phyloP scores from a whole-genome alignment of 2,329 filamentous ascomycete genomes.

The Ascocoryne sarcoides region DNA sequence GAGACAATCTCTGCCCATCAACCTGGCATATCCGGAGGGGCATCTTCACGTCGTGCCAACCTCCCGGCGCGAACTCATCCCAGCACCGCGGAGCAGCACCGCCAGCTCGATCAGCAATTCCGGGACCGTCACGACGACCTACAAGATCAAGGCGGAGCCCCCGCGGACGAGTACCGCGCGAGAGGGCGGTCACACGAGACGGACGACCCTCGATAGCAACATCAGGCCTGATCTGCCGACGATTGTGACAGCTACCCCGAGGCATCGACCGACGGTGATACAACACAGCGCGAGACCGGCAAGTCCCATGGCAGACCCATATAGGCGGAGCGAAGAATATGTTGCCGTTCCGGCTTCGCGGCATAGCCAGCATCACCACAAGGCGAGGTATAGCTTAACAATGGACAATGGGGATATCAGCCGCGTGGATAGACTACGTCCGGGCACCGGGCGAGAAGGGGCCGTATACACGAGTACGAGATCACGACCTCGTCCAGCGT shows the following conservation, averaged over 20 bases:
- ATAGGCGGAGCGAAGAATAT: constrained; percentile 45
- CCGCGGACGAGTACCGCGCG: constrained; percentile 40
- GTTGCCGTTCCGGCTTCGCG: constrained; percentile 52
- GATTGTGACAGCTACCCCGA: constrained; percentile 46
- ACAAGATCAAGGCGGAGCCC: constrained; percentile 46
- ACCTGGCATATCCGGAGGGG: constrained; percentile 16
- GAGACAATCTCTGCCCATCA: constrained; percentile 44
- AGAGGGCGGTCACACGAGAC: constrained; percentile 39
- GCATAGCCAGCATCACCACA: constrained; percentile 30
- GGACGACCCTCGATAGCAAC: constrained; percentile 41
- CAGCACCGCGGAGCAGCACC: constrained; percentile 29
- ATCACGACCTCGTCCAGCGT: constrained; percentile 13
- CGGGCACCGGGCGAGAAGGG: constrained; percentile 16
- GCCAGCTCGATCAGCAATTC: constrained; percentile 21
- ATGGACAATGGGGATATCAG: constrained; percentile 41
- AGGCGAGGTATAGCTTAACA: constrained; percentile 38
- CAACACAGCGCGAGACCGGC: constrained; percentile 26
- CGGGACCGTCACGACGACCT: constrained; percentile 42
- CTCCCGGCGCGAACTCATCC: constrained; percentile 28
- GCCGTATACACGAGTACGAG: constrained; percentile 16
- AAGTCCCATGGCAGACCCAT: constrained; percentile 46
- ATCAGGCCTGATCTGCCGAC: constrained; percentile 38
- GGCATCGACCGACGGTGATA: constrained; percentile 23
- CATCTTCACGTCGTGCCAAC: constrained; percentile 47
- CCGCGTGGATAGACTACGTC: constrained; percentile 17